Evolutionary conservation across 208 protist genomes (phyloP).

Genomic region (Leishmania tarentolae): DNA sequence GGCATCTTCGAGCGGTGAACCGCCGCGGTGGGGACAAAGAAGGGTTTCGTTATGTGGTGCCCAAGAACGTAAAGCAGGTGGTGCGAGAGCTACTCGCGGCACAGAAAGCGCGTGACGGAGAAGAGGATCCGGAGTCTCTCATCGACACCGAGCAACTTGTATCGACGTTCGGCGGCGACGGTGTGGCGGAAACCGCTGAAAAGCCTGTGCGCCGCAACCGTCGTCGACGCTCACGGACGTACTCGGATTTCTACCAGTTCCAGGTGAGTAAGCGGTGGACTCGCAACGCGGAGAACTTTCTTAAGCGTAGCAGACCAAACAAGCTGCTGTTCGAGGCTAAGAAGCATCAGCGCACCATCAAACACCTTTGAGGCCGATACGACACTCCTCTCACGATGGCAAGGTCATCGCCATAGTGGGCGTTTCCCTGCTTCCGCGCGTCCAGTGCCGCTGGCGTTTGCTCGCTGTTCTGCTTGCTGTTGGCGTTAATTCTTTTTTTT

Average conservation of each 20-base stretch:
- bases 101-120: constrained; percentile 31
- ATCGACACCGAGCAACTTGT: constrained; percentile 53
- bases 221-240: constrained; percentile 45
- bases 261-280: constrained; percentile 89
- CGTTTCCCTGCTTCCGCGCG: background rate
- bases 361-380: constrained; percentile 57
- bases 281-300: constrained; percentile 85
- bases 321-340: constrained; percentile 85
- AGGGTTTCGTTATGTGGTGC: constrained; percentile 87
- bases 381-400: constrained; percentile 4
- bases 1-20: constrained; percentile 77
- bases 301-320: constrained; percentile 69
- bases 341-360: constrained; percentile 84
- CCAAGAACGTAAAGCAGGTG: constrained; percentile 71
- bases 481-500: constrained; percentile 7
- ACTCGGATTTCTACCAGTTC: constrained; percentile 89
- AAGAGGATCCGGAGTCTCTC: constrained; percentile 23
- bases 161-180: constrained; percentile 77
- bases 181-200: constrained; percentile 48
- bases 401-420: too few relatives aligned
- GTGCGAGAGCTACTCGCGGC: constrained; percentile 65
- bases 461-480: background rate
- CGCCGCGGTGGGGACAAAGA: constrained; percentile 86
- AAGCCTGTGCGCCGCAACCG: constrained; percentile 64
- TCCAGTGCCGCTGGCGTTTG: background rate